Conservation (phyloP, 306 rosid species). For the Acacia crassicarpa region DNA sequence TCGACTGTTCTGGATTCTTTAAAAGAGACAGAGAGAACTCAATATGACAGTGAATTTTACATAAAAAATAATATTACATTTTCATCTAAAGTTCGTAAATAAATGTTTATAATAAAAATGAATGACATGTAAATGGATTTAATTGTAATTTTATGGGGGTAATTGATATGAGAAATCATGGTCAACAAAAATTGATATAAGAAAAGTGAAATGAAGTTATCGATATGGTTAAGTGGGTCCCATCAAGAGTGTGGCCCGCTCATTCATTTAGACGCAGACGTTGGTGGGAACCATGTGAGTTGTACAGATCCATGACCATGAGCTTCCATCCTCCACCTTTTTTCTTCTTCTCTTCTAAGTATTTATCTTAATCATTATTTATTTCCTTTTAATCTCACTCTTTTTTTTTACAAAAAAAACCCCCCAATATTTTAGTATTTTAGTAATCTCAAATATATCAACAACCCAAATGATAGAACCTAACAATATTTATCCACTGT, state of each 20-base stretch:
- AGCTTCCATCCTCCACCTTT: not conserved
- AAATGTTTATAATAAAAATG: not conserved
- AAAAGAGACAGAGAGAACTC: not conserved
- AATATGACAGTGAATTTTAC: not conserved
- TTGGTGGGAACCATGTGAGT: constrained; percentile 60
- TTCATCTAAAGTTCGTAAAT: not conserved
- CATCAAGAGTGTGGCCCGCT: constrained; percentile 47
- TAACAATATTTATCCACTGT: not conserved
- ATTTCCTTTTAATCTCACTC: not conserved
- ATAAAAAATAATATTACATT: no score
- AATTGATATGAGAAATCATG: no score
- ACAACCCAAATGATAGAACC: not conserved
- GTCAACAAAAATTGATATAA: no score
- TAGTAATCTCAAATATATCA: not conserved
- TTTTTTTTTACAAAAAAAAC: no score
- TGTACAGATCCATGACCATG: not conserved
- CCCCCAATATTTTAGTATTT: no score
- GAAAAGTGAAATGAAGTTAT: not conserved
- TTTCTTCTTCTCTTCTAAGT: not conserved
- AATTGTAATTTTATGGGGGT: no score
- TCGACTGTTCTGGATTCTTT: not conserved
- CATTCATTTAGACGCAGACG: constrained; percentile 43
- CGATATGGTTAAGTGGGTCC: constrained; percentile 30
- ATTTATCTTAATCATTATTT: not conserved
- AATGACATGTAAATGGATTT: not conserved